These are phyloP conservation scores for Orbilia oligospora DNA, from an alignment of 2,329 filamentous ascomycete genomes.

Conservation along the genomic window DNA sequence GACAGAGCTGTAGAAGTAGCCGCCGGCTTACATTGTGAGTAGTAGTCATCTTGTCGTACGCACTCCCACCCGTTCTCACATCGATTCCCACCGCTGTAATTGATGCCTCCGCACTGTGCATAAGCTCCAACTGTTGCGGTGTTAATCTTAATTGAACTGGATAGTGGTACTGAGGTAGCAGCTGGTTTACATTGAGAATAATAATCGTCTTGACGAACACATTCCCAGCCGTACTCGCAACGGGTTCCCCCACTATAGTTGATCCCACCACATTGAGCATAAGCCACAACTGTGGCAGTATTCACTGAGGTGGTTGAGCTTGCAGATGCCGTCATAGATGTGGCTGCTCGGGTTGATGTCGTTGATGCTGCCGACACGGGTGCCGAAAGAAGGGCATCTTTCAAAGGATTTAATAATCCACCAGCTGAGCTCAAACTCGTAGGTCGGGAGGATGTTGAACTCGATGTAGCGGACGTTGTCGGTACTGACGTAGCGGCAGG, in stretches of 20 bases:
- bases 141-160: conserved; percentile 31
- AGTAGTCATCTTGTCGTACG: conserved; percentile 19
- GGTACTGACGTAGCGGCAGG: conserved; percentile 7
- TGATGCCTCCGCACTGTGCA: conserved; percentile 35
- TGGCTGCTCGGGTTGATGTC: not conserved
- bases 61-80: conserved; percentile 35
- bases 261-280: conserved; percentile 32
- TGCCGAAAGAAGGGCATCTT: conserved; percentile 1
- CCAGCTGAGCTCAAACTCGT: conserved; percentile 62
- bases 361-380: not conserved
- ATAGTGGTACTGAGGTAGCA: conserved; percentile 4
- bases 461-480: not conserved
- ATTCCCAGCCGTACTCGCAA: conserved; percentile 45
- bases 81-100: conserved; percentile 7
- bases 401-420: conserved; percentile 22
- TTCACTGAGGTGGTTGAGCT: not conserved
- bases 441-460: conserved; percentile 53
- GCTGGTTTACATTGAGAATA: conserved; percentile 60
- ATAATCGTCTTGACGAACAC: conserved; percentile 38
- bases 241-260: conserved; percentile 23
- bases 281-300: conserved; percentile 14
- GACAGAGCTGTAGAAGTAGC: not conserved
- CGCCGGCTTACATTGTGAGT: conserved; percentile 39
- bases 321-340: not conserved
- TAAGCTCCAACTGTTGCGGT: conserved; percentile 8